These are phyloP conservation scores for Lactifluus echinatus DNA, from an alignment of 768 basidiomycete species.

Conservation along the genomic window DNA sequence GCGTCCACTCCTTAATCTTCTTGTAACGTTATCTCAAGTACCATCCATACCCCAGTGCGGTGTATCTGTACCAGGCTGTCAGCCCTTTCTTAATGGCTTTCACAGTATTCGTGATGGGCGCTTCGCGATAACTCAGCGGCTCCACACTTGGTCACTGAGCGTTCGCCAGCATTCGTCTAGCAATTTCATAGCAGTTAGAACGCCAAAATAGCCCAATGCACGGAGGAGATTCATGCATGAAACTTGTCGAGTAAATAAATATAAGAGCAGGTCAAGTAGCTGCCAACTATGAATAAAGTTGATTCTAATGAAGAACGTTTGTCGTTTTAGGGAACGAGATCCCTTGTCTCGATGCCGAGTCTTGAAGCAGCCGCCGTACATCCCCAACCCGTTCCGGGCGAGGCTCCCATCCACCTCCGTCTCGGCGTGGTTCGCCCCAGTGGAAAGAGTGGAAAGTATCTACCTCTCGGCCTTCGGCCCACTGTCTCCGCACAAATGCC, in stretches of 20 bases:
- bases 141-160: background rate
- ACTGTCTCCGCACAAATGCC: slow-evolving; percentile 38
- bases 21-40: slow-evolving; percentile 11
- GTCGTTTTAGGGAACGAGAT: slow-evolving; percentile 22
- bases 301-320: background rate
- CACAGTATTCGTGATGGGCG: background rate
- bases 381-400: slow-evolving; percentile 31
- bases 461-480: slow-evolving; percentile 39
- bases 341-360: slow-evolving; percentile 34
- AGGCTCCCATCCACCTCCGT: slow-evolving; percentile 30
- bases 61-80: slow-evolving; percentile 4
- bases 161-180: background rate
- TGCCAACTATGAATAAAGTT: background rate
- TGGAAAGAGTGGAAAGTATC: slow-evolving; percentile 46
- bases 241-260: background rate
- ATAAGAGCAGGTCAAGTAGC: background rate
- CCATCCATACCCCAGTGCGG: background rate
- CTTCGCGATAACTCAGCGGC: slow-evolving; percentile 15
- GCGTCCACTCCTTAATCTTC: slow-evolving; percentile 5
- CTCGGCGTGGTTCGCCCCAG: slow-evolving; percentile 35
- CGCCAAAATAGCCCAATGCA: background rate
- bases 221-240: background rate
- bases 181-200: background rate
- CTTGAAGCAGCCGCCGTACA: slow-evolving; percentile 29
- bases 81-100: background rate